A percentile compares a stretch with the other conserved stretches of the same genome.
phyloP scores from a whole-genome alignment of 108 stramenopile species.

The Stephanodiscus triporus region DNA sequence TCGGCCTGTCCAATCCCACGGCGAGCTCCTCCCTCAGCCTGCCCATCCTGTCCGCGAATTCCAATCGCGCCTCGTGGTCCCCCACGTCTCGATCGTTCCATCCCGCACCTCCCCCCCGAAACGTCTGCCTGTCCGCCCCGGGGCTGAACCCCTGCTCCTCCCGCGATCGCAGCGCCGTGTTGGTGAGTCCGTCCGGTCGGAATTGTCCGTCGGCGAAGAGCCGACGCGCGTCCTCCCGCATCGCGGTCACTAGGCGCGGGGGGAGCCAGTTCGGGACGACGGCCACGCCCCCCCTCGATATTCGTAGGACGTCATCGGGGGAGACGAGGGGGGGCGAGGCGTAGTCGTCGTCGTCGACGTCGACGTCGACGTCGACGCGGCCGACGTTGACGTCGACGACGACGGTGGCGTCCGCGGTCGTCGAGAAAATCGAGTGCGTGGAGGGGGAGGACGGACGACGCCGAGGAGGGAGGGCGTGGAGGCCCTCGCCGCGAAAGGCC shows the following conservation, averaged over 20 bases:
- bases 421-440: not conserved
- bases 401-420: not conserved
- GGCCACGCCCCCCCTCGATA: conserved; percentile 35
- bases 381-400: not conserved
- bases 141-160: conserved; percentile 32
- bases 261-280: conserved; percentile 41
- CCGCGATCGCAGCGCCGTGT: conserved; percentile 32
- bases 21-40: conserved; percentile 31
- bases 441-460: not conserved
- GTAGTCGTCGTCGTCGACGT: not conserved
- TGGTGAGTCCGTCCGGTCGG: conserved; percentile 51
- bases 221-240: conserved; percentile 26
- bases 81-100: conserved; percentile 30
- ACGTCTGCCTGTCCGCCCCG: conserved; percentile 37
- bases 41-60: conserved; percentile 39
- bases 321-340: not conserved
- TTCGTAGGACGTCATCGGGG: conserved; percentile 10
- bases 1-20: conserved; percentile 37
- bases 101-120: conserved; percentile 36
- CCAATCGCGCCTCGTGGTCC: conserved; percentile 21
- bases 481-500: not conserved
- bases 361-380: not conserved
- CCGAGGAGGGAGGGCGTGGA: not conserved
- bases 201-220: conserved; percentile 38
- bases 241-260: conserved; percentile 5